Evolutionary conservation across 1,284 basidiomycete genomes (phyloP).

Genomic region (Cryptococcus sp.): DNA sequence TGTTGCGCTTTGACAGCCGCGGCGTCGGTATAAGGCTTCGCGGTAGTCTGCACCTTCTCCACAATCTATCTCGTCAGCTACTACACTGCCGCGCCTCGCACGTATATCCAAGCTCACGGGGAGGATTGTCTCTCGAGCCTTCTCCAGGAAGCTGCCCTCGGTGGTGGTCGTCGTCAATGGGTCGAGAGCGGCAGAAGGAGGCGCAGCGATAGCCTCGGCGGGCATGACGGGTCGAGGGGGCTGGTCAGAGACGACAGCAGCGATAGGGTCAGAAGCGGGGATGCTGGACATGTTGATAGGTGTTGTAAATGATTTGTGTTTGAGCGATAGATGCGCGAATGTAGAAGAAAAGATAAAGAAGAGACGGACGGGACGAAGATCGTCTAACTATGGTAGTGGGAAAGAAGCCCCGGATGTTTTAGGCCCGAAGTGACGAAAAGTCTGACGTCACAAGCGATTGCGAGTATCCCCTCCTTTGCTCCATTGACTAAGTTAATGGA

Average conservation of each 20-base stretch:
- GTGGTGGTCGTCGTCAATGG: conserved; percentile 20
- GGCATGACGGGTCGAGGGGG: conserved; percentile 27
- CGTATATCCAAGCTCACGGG: conserved; percentile 21
- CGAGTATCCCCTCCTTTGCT: no score
- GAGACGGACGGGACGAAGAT: no score
- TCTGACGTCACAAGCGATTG: no score
- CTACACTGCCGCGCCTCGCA: no score
- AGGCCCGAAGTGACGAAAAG: no score
- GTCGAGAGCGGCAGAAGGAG: conserved; percentile 28
- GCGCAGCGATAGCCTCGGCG: conserved; percentile 17
- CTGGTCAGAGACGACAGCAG: conserved; percentile 3
- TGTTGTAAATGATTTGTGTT: not conserved
- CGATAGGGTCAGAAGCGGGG: no score
- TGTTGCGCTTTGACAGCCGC: conserved; percentile 37
- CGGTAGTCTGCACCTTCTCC: conserved; percentile 24
- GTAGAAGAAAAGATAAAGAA: no score
- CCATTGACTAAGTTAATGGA: no score
- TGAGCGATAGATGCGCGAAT: no score
- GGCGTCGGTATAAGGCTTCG: conserved; percentile 39
- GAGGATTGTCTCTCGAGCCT: conserved; percentile 29
- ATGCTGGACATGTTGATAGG: no score
- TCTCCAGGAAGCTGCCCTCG: conserved; percentile 28
- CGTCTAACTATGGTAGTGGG: no score
- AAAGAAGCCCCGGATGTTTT: no score
- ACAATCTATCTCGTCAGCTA: conserved; percentile 21